Percentiles rank a stretch among this genome's conserved stretches.
phyloP scores from a whole-genome alignment of 2,329 filamentous ascomycete genomes.

The Corynespora cassiicola region DNA sequence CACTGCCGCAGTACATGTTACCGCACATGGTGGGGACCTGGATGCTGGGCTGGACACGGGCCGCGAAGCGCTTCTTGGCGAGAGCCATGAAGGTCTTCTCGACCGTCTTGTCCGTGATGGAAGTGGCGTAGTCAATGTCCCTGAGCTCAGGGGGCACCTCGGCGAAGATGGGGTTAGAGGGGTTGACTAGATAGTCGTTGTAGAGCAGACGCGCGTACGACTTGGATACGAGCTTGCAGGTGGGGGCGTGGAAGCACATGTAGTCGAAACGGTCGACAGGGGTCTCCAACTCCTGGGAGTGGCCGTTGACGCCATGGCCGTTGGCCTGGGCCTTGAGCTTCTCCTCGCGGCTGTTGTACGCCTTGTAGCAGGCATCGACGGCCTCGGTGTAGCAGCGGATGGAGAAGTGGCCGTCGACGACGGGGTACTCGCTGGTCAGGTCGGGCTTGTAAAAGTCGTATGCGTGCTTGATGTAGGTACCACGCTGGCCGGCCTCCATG shows the following conservation, averaged over 20 bases:
- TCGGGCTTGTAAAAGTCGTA: slow-evolving; percentile 65
- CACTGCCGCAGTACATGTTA: slow-evolving; percentile 63
- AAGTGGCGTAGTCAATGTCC: slow-evolving; percentile 54
- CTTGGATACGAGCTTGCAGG: slow-evolving; percentile 62
- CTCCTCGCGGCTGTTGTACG: slow-evolving; percentile 58
- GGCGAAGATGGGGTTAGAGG: slow-evolving; percentile 55
- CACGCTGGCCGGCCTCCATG: slow-evolving; percentile 58
- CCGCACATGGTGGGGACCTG: slow-evolving; percentile 60
- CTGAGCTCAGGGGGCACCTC: slow-evolving; percentile 57
- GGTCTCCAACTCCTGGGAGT: slow-evolving; percentile 48
- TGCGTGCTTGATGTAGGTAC: slow-evolving; percentile 58
- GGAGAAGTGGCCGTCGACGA: slow-evolving; percentile 61
- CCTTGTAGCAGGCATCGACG: slow-evolving; percentile 61
- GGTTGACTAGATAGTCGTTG: slow-evolving; percentile 58
- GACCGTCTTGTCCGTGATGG: slow-evolving; percentile 58
- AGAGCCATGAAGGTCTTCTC: slow-evolving; percentile 62
- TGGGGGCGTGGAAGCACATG: slow-evolving; percentile 62
- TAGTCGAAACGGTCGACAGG: slow-evolving; percentile 61
- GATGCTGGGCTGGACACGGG: slow-evolving; percentile 57
- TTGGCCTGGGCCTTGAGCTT: slow-evolving; percentile 53
- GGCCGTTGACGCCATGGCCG: slow-evolving; percentile 44
- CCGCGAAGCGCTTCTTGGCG: slow-evolving; percentile 58
- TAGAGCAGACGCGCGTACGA: slow-evolving; percentile 60
- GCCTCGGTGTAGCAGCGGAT: slow-evolving; percentile 61
- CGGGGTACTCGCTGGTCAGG: slow-evolving; percentile 60